phyloP scores from a whole-genome alignment of 345 rosid species.

The Linum trigynum region DNA sequence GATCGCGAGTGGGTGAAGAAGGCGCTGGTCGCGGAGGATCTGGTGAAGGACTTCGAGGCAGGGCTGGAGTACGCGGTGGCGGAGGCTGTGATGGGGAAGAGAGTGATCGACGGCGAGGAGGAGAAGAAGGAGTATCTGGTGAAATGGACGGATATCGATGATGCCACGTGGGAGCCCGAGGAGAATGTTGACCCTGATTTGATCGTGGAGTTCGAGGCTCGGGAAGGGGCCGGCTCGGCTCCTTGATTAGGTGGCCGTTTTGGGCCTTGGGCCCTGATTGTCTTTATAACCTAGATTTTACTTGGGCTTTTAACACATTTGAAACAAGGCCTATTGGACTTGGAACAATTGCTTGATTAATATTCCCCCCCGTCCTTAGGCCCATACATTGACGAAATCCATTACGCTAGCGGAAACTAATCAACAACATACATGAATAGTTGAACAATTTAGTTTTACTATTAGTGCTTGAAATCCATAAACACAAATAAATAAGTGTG shows the following conservation, averaged over 20 bases:
- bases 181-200: constrained; percentile 68
- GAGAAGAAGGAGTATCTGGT: constrained; percentile 53
- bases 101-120: constrained; percentile 38
- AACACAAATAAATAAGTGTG: no score
- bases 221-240: background rate
- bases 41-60: constrained; percentile 63
- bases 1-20: constrained; percentile 74
- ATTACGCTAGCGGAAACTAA: no score
- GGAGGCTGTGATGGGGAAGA: constrained; percentile 52
- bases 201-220: constrained; percentile 40
- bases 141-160: constrained; percentile 67
- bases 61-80: constrained; percentile 87
- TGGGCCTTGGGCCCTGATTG: background rate
- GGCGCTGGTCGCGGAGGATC: constrained; percentile 53
- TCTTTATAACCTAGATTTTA: background rate
- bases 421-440: no score
- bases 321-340: background rate
- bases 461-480: no score
- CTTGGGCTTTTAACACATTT: background rate
- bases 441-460: no score
- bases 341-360: background rate
- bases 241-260: background rate
- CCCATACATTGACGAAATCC: no score
- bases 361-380: background rate
- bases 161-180: constrained; percentile 89